Evolutionary conservation across 805 yeast genomes (phyloP), one percentile per base, ranked within the genome.

Genomic region (Kuraishia cidri): DNA sequence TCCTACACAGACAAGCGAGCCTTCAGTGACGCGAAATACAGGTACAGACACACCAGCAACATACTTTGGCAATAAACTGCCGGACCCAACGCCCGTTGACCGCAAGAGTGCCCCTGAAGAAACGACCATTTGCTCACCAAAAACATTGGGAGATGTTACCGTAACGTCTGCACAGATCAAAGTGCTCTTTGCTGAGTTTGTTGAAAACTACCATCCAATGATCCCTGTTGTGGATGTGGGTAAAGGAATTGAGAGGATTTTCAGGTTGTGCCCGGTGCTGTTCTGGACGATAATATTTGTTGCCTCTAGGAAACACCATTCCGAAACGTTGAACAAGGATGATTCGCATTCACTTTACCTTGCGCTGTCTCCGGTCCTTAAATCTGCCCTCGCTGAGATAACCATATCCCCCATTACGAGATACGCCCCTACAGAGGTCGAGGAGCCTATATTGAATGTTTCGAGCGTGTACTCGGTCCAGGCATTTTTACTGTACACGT

Each of bases 231-330:
- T 90, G 3, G 95, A 90, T 49, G 69, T 90, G 2, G 41, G 62
- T 5, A 72, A 71, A 39, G 95, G 96, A 7, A 92, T 95, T 1
- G 97, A 87, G 44, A 61, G 75, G 30, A 69, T 88, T 6, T 84
- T 82, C 52, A 57, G 74, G 37, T 63, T 83, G 12, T 86, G 96
- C 37, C 96, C 97, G 0, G 79, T 90, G 3, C 60, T 90, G 13
- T 90, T 90, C 48, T 90, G 98, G 98, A 88, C 90, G 1, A 78
- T 90, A 11, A 78, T 88, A 75, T 73, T 86, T 26, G 81, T 86
- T 1, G 84, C 95, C 0, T 59, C 87, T 28, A 69, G 98, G 38
- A 65, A 95, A 36, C 66, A 65, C 38, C 61, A 63, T 18, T 50
- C 62, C 1, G 48, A 37, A 6, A 29, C 34, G 4, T 34, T 49